A percentile compares a stretch with the other conserved stretches of the same genome.
phyloP scores from a whole-genome alignment of 306 rosid genomes.

The Prunus dulcis region DNA sequence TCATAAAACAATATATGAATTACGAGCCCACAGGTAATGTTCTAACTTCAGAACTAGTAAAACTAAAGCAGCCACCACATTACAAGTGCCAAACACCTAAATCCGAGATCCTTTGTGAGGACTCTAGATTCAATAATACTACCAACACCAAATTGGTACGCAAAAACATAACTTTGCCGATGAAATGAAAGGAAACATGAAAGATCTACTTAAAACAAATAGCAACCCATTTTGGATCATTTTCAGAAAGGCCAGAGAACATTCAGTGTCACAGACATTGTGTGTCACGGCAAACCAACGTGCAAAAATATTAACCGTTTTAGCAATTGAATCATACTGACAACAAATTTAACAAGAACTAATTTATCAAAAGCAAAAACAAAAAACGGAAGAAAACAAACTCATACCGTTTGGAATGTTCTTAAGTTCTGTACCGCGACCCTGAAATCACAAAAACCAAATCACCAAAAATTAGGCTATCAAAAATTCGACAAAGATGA shows the following conservation, averaged over 20 bases:
- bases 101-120: neutral
- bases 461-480: neutral
- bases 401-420: constrained; percentile 86
- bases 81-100: neutral
- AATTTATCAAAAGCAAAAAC: neutral
- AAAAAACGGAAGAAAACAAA: neutral
- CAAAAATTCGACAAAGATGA: neutral
- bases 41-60: neutral
- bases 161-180: neutral
- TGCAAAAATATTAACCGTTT: neutral
- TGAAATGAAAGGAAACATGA: neutral
- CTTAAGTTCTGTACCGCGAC: constrained; percentile 78
- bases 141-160: neutral
- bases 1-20: neutral
- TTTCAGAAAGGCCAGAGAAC: neutral
- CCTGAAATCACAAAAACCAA: constrained; percentile 49
- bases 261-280: neutral
- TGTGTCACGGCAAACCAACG: neutral
- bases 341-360: neutral
- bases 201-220: neutral
- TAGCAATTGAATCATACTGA: neutral
- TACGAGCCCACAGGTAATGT: neutral
- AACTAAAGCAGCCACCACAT: neutral
- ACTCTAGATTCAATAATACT: neutral
- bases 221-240: neutral